These are phyloP conservation scores for Nicotiana attenuata DNA, from an alignment of 257 asterid species.

Conservation along the genomic window DNA sequence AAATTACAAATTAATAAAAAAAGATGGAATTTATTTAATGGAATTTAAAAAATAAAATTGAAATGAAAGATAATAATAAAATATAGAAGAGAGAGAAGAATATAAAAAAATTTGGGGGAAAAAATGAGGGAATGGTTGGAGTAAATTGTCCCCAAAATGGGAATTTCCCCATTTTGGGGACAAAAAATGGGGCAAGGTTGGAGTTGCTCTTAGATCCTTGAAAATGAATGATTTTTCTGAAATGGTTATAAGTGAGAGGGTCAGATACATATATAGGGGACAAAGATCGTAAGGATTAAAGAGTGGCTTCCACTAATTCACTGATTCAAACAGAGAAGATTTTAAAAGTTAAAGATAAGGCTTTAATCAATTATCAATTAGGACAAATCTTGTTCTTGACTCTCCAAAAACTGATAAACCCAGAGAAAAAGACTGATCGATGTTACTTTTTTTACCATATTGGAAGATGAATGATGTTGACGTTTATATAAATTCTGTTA, in stretches of 20 bases:
- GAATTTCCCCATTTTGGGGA: too few relatives aligned
- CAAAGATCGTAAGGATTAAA: background rate
- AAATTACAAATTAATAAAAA: too few relatives aligned
- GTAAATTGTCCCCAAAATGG: too few relatives aligned
- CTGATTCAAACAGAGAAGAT: background rate
- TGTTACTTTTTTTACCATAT: background rate
- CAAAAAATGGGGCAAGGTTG: too few relatives aligned
- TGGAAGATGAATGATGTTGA: background rate
- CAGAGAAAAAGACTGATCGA: background rate
- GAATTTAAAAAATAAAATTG: too few relatives aligned
- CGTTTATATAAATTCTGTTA: background rate
- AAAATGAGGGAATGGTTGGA: too few relatives aligned
- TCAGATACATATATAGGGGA: background rate
- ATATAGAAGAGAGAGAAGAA: too few relatives aligned
- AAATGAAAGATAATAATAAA: too few relatives aligned
- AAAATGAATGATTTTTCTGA: background rate
- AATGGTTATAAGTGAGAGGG: background rate
- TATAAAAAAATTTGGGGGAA: too few relatives aligned
- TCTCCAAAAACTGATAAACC: background rate
- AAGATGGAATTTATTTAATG: too few relatives aligned
- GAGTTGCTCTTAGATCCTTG: background rate
- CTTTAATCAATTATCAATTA: background rate
- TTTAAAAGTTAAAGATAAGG: background rate
- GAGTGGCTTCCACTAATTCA: background rate
- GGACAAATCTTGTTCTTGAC: background rate